These are phyloP conservation scores for Colletotrichum trifolii DNA, from an alignment of 2,329 filamentous ascomycete genomes.

Conservation along the genomic window DNA sequence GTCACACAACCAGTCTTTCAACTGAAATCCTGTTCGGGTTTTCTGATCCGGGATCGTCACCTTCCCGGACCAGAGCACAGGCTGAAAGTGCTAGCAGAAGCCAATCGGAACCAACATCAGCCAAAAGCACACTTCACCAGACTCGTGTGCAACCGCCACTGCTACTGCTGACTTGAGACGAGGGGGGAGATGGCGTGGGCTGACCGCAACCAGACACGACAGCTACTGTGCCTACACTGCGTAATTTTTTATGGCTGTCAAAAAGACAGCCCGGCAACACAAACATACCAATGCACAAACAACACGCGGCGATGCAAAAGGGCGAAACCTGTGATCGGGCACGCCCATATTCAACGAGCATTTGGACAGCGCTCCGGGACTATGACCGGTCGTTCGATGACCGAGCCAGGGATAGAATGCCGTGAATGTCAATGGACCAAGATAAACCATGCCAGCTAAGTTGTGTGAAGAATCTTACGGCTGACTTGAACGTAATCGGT, in stretches of 20 bases:
- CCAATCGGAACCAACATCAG: constrained; percentile 10
- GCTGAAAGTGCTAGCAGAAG: constrained; percentile 6
- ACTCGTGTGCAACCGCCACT: constrained; percentile 3
- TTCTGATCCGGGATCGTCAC: not conserved
- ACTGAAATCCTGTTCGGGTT: constrained; percentile 19
- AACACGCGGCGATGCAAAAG: not conserved
- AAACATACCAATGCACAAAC: not conserved
- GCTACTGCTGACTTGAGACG: constrained; percentile 19
- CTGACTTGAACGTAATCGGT: not conserved
- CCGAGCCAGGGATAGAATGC: not conserved
- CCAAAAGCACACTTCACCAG: constrained; percentile 4
- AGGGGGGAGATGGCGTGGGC: constrained; percentile 11
- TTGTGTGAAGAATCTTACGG: constrained; percentile 6
- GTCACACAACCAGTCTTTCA: constrained; percentile 15
- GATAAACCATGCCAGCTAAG: not conserved
- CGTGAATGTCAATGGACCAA: constrained; percentile 5
- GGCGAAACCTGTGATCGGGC: not conserved
- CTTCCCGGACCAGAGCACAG: constrained; percentile 15
- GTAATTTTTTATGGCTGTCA: not conserved
- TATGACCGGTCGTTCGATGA: not conserved
- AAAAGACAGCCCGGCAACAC: not conserved
- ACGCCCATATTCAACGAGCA: constrained; percentile 12
- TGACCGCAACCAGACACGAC: constrained; percentile 20
- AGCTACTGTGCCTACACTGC: not conserved
- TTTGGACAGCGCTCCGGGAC: not conserved